Evolutionary conservation across 2,329 filamentous ascomycete genomes (phyloP).

Genomic region (Sporothrix globosa): DNA sequence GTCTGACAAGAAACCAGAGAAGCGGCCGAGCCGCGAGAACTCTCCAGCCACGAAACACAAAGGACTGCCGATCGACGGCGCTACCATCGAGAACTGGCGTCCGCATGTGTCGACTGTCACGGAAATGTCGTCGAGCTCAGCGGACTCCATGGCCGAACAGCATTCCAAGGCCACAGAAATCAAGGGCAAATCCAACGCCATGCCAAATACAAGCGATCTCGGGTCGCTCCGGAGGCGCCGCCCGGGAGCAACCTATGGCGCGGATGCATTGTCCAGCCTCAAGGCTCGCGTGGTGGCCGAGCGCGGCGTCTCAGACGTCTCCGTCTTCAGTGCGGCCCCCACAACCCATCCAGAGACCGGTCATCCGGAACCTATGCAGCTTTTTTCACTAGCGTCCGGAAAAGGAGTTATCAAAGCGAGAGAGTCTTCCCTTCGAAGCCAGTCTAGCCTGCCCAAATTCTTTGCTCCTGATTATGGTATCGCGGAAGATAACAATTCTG

Average conservation of each 20-base stretch:
- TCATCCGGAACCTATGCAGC: neutral
- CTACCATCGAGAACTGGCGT: slow-evolving; percentile 18
- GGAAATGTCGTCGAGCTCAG: slow-evolving; percentile 14
- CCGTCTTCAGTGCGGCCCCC: neutral
- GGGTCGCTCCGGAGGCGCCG: neutral
- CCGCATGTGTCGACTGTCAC: slow-evolving; percentile 17
- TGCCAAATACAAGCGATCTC: neutral
- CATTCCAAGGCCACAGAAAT: neutral
- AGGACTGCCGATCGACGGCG: neutral
- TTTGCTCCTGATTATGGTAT: neutral
- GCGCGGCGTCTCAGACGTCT: neutral
- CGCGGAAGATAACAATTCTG: neutral
- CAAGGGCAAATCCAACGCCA: neutral
- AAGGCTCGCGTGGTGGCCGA: neutral
- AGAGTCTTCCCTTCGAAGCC: neutral
- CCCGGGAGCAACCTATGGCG: neutral
- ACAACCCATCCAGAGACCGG: neutral
- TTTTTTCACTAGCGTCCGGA: neutral
- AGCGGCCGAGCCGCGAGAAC: neutral
- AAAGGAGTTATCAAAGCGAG: neutral
- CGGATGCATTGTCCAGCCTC: neutral
- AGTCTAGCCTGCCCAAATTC: neutral
- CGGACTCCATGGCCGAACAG: neutral
- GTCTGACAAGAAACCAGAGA: neutral
- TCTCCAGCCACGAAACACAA: slow-evolving; percentile 4